Evolutionary conservation across 1,284 basidiomycete genomes (phyloP).

Genomic region (Fomitopsis schrenkii): DNA sequence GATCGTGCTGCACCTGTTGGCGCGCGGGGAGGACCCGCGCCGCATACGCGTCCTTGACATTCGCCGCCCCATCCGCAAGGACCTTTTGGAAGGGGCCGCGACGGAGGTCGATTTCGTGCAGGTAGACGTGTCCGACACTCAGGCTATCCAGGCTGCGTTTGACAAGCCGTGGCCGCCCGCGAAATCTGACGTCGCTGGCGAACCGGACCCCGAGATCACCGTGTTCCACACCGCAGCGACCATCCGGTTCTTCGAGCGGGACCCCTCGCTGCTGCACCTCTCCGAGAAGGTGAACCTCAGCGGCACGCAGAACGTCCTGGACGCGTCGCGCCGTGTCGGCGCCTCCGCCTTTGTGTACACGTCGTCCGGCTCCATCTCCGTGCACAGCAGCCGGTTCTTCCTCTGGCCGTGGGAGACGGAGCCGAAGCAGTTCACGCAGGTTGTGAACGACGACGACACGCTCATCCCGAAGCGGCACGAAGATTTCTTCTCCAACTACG

Average conservation of each 20-base stretch:
- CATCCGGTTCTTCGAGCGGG: constrained; percentile 72
- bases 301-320: constrained; percentile 62
- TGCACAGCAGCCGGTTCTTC: constrained; percentile 52
- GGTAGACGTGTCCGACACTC: constrained; percentile 52
- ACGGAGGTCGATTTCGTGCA: constrained; percentile 51
- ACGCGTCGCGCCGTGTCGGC: constrained; percentile 40
- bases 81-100: constrained; percentile 45
- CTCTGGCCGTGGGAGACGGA: constrained; percentile 69
- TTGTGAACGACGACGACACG: constrained; percentile 51
- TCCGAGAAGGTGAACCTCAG: constrained; percentile 60
- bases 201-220: constrained; percentile 40
- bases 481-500: constrained; percentile 71
- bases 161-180: constrained; percentile 52
- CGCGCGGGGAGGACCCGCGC: constrained; percentile 64
- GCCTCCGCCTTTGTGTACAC: constrained; percentile 55
- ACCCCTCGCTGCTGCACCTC: constrained; percentile 40
- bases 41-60: constrained; percentile 68
- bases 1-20: constrained; percentile 63
- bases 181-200: constrained; percentile 8
- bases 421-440: constrained; percentile 52
- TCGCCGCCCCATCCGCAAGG: constrained; percentile 47
- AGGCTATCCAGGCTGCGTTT: constrained; percentile 56
- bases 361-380: constrained; percentile 54
- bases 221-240: constrained; percentile 72
- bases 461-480: constrained; percentile 42